Conservation (phyloP, 768 basidiomycete genomes). For the Trametes gibbosa region DNA sequence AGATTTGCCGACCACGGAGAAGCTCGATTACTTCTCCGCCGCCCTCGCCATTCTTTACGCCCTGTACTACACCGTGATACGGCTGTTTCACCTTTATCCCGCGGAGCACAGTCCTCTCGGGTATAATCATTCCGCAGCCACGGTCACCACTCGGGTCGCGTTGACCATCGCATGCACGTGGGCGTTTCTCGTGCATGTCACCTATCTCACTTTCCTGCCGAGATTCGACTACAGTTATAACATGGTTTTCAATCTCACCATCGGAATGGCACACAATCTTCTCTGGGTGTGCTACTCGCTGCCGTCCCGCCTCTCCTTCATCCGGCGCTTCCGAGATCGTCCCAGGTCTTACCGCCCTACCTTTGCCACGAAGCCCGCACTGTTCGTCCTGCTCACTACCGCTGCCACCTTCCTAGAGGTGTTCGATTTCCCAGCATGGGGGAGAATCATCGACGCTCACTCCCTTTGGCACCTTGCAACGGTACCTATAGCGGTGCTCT, state of each 20-base stretch:
- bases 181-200: conserved; percentile 65
- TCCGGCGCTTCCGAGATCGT: conserved; percentile 54
- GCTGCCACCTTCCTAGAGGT: conserved; percentile 78
- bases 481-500: conserved; percentile 67
- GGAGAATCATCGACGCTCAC: conserved; percentile 83
- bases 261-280: conserved; percentile 78
- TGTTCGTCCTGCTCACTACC: conserved; percentile 69
- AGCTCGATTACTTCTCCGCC: conserved; percentile 93
- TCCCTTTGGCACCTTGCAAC: conserved; percentile 91
- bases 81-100: conserved; percentile 74
- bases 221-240: conserved; percentile 95
- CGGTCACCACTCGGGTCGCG: conserved; percentile 11
- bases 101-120: conserved; percentile 23
- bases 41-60: conserved; percentile 80
- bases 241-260: conserved; percentile 73
- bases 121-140: conserved; percentile 17
- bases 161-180: conserved; percentile 57
- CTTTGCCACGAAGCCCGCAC: conserved; percentile 50
- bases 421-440: conserved; percentile 85
- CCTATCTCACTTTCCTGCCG: conserved; percentile 72
- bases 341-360: conserved; percentile 57
- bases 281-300: conserved; percentile 79
- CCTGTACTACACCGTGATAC: conserved; percentile 74
- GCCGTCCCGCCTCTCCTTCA: conserved; percentile 43
- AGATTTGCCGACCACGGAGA: conserved; percentile 86